Evolutionary conservation across 2,329 filamentous ascomycete species (phyloP), one percentile per base, ranked within the genome.

Genomic region (Hypoxylon sp.): DNA sequence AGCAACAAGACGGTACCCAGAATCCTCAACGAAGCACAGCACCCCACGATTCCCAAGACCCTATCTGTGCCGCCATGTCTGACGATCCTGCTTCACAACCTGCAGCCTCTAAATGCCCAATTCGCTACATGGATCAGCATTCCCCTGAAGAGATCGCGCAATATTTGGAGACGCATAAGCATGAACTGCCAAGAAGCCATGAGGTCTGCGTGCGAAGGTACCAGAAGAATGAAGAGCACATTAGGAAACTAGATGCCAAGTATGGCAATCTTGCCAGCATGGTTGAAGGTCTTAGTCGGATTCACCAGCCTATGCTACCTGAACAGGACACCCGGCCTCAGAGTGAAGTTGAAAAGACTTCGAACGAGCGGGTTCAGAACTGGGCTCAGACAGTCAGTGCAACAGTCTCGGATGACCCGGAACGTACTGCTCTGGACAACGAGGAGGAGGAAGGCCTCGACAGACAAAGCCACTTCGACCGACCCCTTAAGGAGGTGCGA

Each of bases 121-220:
- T 98, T 67, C 92, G 95, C 53, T 98, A 92, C 82, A 85, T 98
- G 77, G 92, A 98, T 80, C 91, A 97, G 79, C 95, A 97, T 77
- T 94, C 94, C 1, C 93, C 95, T 1, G 93, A 97, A 82, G 95
- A 98, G 78, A 91, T 98, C 69, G 95, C 95, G 13, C 89, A 92
- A 76, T 98, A 97, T 79, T 94, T 98, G 76, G 93, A 98, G 79
- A 94, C 91, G 58, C 95, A 98, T 83, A 98, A 98, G 80, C 95
- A 98, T 81, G 92, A 97, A 79, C 88, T 98, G 60, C 95, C 95
- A 8, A 89, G 95, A 74, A 98, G 94, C 78, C 95, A 98, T 81
- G 94, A 97, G 78, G 89, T 98, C 49, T 98, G 95, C 79, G 90
- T 98, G 68, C 91, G 92, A 76, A 89, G 95, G 64, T 97, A 97